Percentiles rank a stretch among this genome's conserved stretches.
These are phyloP conservation scores for Hortiboletus campestris DNA, from an alignment of 768 basidiomycete genomes.

Conservation along the genomic window DNA sequence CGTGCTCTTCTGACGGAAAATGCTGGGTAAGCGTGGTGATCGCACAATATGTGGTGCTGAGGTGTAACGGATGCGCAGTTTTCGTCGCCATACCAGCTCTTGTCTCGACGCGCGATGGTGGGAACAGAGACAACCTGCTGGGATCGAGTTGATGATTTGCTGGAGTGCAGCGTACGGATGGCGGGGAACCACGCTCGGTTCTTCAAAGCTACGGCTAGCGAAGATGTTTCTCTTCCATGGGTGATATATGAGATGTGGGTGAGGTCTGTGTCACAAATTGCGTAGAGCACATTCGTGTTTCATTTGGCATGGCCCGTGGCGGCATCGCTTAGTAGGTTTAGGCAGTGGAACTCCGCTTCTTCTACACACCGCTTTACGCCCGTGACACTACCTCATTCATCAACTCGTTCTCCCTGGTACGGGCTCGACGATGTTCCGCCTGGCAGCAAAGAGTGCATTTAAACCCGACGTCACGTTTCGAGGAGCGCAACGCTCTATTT, in stretches of 20 bases:
- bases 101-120: slow-evolving; percentile 5
- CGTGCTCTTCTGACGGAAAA: slow-evolving; percentile 31
- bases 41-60: background rate
- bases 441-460: slow-evolving; percentile 15
- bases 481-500: slow-evolving; percentile 48
- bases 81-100: slow-evolving; percentile 12
- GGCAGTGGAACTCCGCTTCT: slow-evolving; percentile 23
- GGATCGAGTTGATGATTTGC: slow-evolving; percentile 1
- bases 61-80: slow-evolving; percentile 8
- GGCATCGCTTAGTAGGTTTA: background rate
- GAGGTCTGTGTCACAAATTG: slow-evolving; percentile 18
- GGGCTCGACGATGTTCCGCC: slow-evolving; percentile 22
- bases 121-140: background rate
- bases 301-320: background rate
- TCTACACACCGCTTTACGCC: slow-evolving; percentile 3
- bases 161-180: slow-evolving; percentile 30
- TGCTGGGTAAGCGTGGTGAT: slow-evolving; percentile 31
- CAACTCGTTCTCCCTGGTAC: slow-evolving; percentile 1
- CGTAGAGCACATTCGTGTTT: slow-evolving; percentile 3
- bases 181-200: slow-evolving; percentile 20
- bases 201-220: slow-evolving; percentile 30
- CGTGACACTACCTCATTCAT: background rate
- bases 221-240: slow-evolving; percentile 34
- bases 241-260: slow-evolving; percentile 43
- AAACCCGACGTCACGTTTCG: slow-evolving; percentile 14